A percentile compares a stretch with the other conserved stretches of the same genome.
phyloP scores from a whole-genome alignment of 2,329 filamentous ascomycete species.

The Aureobasidium mangrovei region DNA sequence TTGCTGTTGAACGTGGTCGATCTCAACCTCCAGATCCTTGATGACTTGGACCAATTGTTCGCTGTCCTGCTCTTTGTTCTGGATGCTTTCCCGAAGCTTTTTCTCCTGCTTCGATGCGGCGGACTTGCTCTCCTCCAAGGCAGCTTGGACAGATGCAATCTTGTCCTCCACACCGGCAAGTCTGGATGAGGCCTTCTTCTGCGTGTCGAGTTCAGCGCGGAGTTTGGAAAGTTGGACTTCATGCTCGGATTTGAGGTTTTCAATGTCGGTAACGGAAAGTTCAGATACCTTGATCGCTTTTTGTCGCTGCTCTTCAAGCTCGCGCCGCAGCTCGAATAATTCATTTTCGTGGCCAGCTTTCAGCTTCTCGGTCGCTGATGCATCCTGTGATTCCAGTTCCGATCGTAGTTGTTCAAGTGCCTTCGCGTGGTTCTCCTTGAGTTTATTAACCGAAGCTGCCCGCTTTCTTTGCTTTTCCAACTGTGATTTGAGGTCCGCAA shows the following conservation, averaged over 20 bases:
- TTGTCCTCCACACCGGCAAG: constrained; percentile 25
- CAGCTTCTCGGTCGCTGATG: not conserved
- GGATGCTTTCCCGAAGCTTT: constrained; percentile 23
- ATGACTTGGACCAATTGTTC: constrained; percentile 25
- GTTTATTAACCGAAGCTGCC: not conserved
- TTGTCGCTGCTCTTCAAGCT: not conserved
- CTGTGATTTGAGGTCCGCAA: not conserved
- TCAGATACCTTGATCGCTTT: constrained; percentile 9
- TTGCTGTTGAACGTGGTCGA: constrained; percentile 25
- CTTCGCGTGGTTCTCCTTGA: constrained; percentile 18
- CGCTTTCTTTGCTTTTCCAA: constrained; percentile 2
- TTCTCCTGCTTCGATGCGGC: constrained; percentile 23
- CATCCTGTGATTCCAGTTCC: constrained; percentile 20
- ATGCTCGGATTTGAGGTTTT: constrained; percentile 19
- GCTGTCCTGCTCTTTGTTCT: constrained; percentile 24
- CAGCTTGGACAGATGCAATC: constrained; percentile 26
- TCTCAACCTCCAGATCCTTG: constrained; percentile 26
- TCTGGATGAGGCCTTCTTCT: constrained; percentile 20
- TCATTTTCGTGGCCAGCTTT: not conserved
- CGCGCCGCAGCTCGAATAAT: not conserved
- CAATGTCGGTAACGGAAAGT: constrained; percentile 9
- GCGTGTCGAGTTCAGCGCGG: constrained; percentile 21
- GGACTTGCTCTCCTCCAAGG: constrained; percentile 21
- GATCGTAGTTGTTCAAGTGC: constrained; percentile 20
- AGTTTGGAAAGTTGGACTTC: constrained; percentile 19